Conservation (phyloP, 495 filamentous ascomycete species). For the Durotheca rogersii region DNA sequence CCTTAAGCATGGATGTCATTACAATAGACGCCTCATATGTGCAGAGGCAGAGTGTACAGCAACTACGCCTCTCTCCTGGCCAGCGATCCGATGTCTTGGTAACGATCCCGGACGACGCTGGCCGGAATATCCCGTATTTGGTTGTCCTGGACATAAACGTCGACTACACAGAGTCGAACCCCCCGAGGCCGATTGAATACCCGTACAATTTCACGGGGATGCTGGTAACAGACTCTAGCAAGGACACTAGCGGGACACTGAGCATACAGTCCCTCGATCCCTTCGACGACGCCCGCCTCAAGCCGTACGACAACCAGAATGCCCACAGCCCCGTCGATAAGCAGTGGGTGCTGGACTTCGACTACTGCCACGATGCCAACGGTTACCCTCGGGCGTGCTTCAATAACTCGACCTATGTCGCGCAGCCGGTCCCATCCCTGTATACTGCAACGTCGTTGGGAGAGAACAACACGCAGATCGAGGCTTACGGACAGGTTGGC, state of each 20-base stretch:
- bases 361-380: constrained; percentile 61
- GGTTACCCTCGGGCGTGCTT: constrained; percentile 71
- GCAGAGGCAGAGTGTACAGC: constrained; percentile 34
- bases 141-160: constrained; percentile 48
- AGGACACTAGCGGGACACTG: constrained; percentile 50
- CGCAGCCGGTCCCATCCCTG: constrained; percentile 73
- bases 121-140: constrained; percentile 61
- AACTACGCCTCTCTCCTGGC: constrained; percentile 54
- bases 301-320: constrained; percentile 55
- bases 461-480: constrained; percentile 56
- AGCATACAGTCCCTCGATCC: constrained; percentile 55
- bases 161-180: constrained; percentile 40
- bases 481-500: constrained; percentile 75
- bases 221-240: constrained; percentile 61
- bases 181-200: constrained; percentile 31
- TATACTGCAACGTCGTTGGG: constrained; percentile 72
- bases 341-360: constrained; percentile 58
- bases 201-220: constrained; percentile 54
- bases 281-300: constrained; percentile 64
- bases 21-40: constrained; percentile 50
- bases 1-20: constrained; percentile 63
- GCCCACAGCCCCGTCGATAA: constrained; percentile 51
- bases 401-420: constrained; percentile 72
- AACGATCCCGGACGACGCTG: constrained; percentile 29
- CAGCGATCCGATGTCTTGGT: constrained; percentile 67